These are phyloP conservation scores for Rubia peregrina DNA, from an alignment of 305 asterid species.

Conservation along the genomic window DNA sequence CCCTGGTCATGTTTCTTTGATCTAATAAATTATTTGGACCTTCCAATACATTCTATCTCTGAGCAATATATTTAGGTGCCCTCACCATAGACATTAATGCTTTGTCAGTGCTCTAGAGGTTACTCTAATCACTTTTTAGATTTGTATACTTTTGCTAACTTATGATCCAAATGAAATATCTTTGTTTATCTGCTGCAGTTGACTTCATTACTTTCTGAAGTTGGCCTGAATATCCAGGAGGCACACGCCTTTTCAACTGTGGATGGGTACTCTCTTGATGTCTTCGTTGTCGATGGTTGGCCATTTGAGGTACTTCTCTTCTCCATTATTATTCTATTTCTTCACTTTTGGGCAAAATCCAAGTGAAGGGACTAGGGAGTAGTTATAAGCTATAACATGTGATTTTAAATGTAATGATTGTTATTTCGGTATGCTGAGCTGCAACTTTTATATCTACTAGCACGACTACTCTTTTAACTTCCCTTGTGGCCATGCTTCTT, in stretches of 20 bases:
- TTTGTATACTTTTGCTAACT: neutral
- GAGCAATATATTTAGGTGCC: neutral
- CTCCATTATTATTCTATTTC: neutral
- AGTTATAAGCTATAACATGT: neutral
- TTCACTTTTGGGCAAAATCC: neutral
- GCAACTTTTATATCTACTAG: neutral
- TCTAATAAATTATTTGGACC: neutral
- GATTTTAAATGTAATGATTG: neutral
- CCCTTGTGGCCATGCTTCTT: neutral
- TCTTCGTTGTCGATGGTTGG: conserved; percentile 98
- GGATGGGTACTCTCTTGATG: conserved; percentile 92
- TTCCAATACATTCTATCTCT: neutral
- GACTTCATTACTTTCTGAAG: conserved; percentile 78
- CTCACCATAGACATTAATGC: neutral
- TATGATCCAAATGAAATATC: conserved; percentile 21
- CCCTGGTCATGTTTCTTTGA: neutral
- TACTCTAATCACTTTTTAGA: neutral
- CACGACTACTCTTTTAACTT: neutral
- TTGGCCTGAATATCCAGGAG: conserved; percentile 93
- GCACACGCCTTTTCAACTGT: conserved; percentile 93
- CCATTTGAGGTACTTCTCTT: conserved; percentile 57
- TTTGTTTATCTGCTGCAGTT: conserved; percentile 50
- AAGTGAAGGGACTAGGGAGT: neutral
- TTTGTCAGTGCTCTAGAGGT: neutral
- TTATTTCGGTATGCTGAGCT: neutral